Evolutionary conservation across 495 filamentous ascomycete genomes (phyloP).

Genomic region (Penicillium paradoxum): DNA sequence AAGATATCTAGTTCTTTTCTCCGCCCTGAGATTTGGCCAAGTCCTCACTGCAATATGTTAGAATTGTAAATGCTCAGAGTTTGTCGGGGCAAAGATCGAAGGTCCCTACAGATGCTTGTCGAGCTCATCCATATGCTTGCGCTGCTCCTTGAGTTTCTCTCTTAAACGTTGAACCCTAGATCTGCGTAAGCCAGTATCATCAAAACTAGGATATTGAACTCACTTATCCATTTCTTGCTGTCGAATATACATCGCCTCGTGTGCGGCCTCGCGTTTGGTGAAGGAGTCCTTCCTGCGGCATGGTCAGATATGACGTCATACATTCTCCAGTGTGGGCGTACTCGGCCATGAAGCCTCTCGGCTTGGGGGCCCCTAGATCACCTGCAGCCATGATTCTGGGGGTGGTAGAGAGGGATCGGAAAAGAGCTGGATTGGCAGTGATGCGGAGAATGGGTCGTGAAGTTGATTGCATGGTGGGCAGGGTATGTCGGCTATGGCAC

Average conservation of each 20-base stretch:
- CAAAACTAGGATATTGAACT: not conserved
- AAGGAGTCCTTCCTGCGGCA: constrained; percentile 67
- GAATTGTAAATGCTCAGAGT: not conserved
- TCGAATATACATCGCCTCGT: constrained; percentile 70
- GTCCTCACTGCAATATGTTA: constrained; percentile 51
- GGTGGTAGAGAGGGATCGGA: constrained; percentile 54
- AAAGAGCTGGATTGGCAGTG: constrained; percentile 29
- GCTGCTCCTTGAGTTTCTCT: constrained; percentile 68
- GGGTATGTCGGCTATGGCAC: constrained; percentile 8
- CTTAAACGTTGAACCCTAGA: constrained; percentile 54
- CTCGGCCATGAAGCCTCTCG: constrained; percentile 39
- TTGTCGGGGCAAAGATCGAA: not conserved
- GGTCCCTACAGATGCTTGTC: constrained; percentile 69
- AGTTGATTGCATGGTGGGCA: constrained; percentile 31
- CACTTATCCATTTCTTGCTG: constrained; percentile 75
- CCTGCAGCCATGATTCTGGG: constrained; percentile 54
- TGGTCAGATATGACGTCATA: constrained; percentile 23
- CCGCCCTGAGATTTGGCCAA: constrained; percentile 61
- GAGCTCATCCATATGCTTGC: constrained; percentile 69
- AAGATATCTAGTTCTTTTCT: constrained; percentile 61
- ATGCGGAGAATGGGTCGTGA: constrained; percentile 48
- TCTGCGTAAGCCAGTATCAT: not conserved
- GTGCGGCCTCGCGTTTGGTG: constrained; percentile 75
- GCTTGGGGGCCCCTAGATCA: constrained; percentile 55
- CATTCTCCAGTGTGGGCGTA: constrained; percentile 16